A percentile compares a stretch with the other conserved stretches of the same genome.
Evolutionary conservation across 495 filamentous ascomycete species (phyloP).

Genomic region (Penicillium arizonense): DNA sequence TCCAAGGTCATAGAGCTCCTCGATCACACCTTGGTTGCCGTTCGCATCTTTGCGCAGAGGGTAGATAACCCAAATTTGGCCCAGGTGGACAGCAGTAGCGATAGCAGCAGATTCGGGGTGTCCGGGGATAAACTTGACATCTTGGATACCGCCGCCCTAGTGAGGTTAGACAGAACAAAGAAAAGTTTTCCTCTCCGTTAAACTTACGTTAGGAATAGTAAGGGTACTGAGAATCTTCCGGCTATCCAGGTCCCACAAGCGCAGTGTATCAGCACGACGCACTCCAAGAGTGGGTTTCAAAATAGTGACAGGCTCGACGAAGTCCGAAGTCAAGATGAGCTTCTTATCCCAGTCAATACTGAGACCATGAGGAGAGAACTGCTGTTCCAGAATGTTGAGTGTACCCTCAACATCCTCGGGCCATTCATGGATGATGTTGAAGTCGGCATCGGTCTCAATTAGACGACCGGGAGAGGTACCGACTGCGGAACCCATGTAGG

Average conservation of each 20-base stretch:
- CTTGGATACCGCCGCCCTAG: slow-evolving; percentile 59
- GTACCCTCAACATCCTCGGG: slow-evolving; percentile 51
- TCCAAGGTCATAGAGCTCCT: slow-evolving; percentile 59
- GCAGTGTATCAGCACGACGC: slow-evolving; percentile 52
- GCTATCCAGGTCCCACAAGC: slow-evolving; percentile 54
- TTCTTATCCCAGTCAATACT: slow-evolving; percentile 57
- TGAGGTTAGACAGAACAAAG: not conserved
- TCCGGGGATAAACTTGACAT: slow-evolving; percentile 65
- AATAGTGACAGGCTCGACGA: slow-evolving; percentile 58
- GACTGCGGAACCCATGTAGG: slow-evolving; percentile 55
- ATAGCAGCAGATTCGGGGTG: slow-evolving; percentile 58
- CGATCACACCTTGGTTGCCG: slow-evolving; percentile 55
- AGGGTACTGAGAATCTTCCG: slow-evolving; percentile 59
- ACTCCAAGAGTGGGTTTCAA: slow-evolving; percentile 57
- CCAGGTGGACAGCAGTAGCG: slow-evolving; percentile 60
- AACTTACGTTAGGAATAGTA: slow-evolving; percentile 56
- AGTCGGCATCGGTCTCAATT: slow-evolving; percentile 57
- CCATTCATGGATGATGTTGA: slow-evolving; percentile 61
- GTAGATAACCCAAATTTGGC: slow-evolving; percentile 66
- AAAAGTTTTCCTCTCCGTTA: not conserved
- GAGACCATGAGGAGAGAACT: slow-evolving; percentile 61
- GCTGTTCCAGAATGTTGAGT: slow-evolving; percentile 55
- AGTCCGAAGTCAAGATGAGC: slow-evolving; percentile 60
- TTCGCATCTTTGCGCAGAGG: slow-evolving; percentile 52
- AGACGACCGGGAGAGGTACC: slow-evolving; percentile 59